A percentile compares a stretch with the other conserved stretches of the same genome.
Evolutionary conservation across 495 filamentous ascomycete genomes (phyloP).

Genomic region (Neurospora sp.): DNA sequence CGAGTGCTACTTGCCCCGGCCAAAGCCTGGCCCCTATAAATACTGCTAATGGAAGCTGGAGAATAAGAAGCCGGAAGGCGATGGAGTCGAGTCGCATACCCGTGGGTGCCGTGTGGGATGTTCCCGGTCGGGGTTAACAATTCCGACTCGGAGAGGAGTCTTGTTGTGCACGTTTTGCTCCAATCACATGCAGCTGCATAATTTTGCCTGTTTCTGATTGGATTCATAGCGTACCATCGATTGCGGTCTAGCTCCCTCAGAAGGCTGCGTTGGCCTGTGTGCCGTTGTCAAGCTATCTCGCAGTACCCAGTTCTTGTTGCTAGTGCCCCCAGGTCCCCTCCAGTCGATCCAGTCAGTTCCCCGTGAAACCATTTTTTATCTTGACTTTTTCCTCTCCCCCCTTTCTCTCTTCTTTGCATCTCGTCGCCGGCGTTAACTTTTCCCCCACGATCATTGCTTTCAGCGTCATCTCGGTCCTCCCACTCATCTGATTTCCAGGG

Average conservation of each 20-base stretch:
- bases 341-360: neutral
- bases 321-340: neutral
- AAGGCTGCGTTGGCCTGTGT: neutral
- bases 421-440: conserved; percentile 1
- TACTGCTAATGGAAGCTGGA: neutral
- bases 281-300: conserved; percentile 6
- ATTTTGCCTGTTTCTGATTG: conserved; percentile 9
- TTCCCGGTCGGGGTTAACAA: neutral
- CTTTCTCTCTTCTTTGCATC: conserved; percentile 4
- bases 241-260: neutral
- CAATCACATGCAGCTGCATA: conserved; percentile 1
- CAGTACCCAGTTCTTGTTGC: neutral
- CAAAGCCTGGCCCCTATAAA: neutral
- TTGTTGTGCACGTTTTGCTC: neutral
- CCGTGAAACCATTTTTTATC: neutral
- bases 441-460: neutral
- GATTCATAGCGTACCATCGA: neutral
- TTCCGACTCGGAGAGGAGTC: neutral
- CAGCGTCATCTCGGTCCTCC: neutral
- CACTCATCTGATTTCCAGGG: neutral
- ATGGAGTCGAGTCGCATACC: neutral
- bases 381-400: conserved; percentile 6
- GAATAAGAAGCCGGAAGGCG: neutral
- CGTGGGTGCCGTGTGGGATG: neutral
- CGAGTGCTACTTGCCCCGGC: neutral